These are phyloP conservation scores for Neurospora cerealis DNA, from an alignment of 495 filamentous ascomycete species.

Conservation along the genomic window DNA sequence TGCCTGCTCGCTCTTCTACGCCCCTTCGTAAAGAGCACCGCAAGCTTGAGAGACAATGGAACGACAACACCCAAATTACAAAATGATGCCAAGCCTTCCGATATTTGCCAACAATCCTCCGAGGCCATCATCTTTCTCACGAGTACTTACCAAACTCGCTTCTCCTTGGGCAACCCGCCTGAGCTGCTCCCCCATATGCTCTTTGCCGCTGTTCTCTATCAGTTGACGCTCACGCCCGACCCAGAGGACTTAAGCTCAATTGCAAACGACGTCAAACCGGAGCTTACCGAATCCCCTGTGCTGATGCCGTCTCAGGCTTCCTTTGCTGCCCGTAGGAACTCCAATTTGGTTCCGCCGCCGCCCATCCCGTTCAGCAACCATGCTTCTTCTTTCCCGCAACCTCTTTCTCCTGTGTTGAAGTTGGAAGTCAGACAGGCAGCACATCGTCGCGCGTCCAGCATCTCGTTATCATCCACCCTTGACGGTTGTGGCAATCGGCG, in stretches of 20 bases:
- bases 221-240: constrained; percentile 8
- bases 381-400: not conserved
- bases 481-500: constrained; percentile 1
- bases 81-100: constrained; percentile 2
- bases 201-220: constrained; percentile 13
- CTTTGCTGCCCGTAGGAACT: not conserved
- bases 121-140: constrained; percentile 19
- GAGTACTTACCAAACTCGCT: constrained; percentile 15
- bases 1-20: constrained; percentile 18
- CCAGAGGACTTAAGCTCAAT: not conserved
- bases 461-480: not conserved
- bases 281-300: not conserved
- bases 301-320: not conserved
- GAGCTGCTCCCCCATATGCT: constrained; percentile 16
- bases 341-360: not conserved
- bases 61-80: constrained; percentile 4
- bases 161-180: constrained; percentile 9
- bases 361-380: not conserved
- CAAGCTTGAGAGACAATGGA: constrained; percentile 8
- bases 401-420: constrained; percentile 5
- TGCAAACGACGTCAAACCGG: not conserved
- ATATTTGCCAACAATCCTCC: constrained; percentile 14
- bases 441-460: constrained; percentile 3
- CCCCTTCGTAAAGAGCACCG: constrained; percentile 12
- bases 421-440: constrained; percentile 1